Evolutionary conservation across 306 rosid genomes (phyloP), one percentile per base, ranked within the genome.

Genomic region (Crotalaria pallida): DNA sequence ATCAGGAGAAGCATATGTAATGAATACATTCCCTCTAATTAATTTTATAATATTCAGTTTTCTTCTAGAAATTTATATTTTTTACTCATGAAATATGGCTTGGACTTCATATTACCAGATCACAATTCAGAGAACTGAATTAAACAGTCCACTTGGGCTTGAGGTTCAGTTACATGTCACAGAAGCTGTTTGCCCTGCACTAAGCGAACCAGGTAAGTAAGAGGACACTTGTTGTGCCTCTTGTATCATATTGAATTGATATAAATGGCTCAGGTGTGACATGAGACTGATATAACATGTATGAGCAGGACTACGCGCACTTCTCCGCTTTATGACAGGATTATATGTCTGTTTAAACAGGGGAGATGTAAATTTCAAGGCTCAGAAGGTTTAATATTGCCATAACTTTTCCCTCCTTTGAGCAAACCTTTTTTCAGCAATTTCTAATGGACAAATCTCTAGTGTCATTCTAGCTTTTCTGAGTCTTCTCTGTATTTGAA

Each of bases 241-340:
- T 33, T 29, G 17, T 59, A 34, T 65, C 68, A 13, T 72, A 43
- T 26, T 79, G 19, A 53, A 44, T 50, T 57, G 51, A 7, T 66
- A 7, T 18, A 31, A 36, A 41, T 7, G 45, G 47, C 27, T 48
- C 64, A 67, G 27, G n/a, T 59, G 40, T 65, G 58, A 52, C 53
- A 27, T 31, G 48, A 59, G 26, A 16, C 67, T 81, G 61, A 75
- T 51, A 10, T 61, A 43, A 60, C 49, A 65, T 64, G 41, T 67
- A 67, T 81, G 74, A 65, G 44, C 86, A 94, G 98, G 98, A 75
- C 76, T 94, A 29, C 98, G 98, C 78, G 98, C 97, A 38, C 87
- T 94, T 85, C 97, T 94, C 61, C 96, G 98, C 74, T 93, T 87
- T 81, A 74, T 90, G 84, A 90, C 96, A 0, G 98, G 98, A 75